These are phyloP conservation scores for Antrodiella citrinella DNA, from an alignment of 768 basidiomycete species.

Conservation along the genomic window DNA sequence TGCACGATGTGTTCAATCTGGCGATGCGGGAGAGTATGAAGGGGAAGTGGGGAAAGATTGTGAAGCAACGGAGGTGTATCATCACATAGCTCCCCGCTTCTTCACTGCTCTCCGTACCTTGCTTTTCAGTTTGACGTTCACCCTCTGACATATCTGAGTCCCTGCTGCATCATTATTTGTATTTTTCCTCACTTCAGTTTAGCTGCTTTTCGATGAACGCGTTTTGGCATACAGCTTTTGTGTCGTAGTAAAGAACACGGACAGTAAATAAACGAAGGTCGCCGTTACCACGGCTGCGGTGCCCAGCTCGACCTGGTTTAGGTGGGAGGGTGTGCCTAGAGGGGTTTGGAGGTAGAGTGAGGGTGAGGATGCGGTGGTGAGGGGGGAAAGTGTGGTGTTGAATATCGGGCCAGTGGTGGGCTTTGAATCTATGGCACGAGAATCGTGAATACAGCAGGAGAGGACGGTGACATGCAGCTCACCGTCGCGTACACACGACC, in stretches of 20 bases:
- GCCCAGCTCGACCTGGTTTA: constrained; percentile 27
- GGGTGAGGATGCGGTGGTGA: neutral
- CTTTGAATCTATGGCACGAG: no score
- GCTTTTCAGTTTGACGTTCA: neutral
- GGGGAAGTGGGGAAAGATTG: constrained; percentile 66
- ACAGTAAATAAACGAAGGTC: constrained; percentile 28
- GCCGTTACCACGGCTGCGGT: constrained; percentile 25
- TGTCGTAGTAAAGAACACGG: constrained; percentile 20
- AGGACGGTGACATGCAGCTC: constrained; percentile 4
- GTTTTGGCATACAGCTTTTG: constrained; percentile 15
- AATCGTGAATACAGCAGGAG: neutral
- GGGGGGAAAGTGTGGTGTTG: constrained; percentile 5
- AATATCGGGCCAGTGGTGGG: neutral
- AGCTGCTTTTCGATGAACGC: constrained; percentile 17
- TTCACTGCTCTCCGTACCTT: neutral
- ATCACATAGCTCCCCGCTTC: constrained; percentile 28
- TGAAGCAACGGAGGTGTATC: constrained; percentile 66
- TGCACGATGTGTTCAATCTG: constrained; percentile 85
- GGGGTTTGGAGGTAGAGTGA: constrained; percentile 22
- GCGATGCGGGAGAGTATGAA: constrained; percentile 88
- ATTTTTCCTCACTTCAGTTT: constrained; percentile 3
- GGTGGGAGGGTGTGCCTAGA: constrained; percentile 24
- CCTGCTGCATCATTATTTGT: constrained; percentile 5
- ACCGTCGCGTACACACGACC: constrained; percentile 24
- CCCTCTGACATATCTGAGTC: neutral